Evolutionary conservation across 2,329 filamentous ascomycete species (phyloP).

Genomic region (Aspergillus quadricinctus): DNA sequence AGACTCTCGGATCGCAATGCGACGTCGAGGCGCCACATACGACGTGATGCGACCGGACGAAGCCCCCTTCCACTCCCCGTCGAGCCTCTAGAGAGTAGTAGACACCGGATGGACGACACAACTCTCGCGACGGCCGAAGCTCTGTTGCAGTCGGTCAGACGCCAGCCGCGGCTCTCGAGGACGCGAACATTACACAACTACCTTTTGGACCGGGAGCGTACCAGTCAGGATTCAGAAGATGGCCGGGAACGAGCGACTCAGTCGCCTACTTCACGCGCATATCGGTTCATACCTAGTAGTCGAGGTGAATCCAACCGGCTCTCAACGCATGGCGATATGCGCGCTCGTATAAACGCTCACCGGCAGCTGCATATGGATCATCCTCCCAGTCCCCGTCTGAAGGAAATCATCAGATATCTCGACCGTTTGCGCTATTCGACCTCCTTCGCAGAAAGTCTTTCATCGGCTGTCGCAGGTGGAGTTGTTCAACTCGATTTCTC

Average conservation of each 20-base stretch:
- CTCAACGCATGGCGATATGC: slow-evolving; percentile 31
- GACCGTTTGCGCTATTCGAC: slow-evolving; percentile 53
- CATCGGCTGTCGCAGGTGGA: slow-evolving; percentile 50
- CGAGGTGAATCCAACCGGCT: slow-evolving; percentile 25
- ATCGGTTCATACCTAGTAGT: slow-evolving; percentile 30
- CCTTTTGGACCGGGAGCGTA: slow-evolving; percentile 31
- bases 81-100: slow-evolving; percentile 21
- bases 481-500: slow-evolving; percentile 51
- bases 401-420: slow-evolving; percentile 59
- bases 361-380: slow-evolving; percentile 33
- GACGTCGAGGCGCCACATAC: slow-evolving; percentile 20
- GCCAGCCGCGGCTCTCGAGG: slow-evolving; percentile 36
- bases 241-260: slow-evolving; percentile 13
- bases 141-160: slow-evolving; percentile 38
- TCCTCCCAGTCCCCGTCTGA: slow-evolving; percentile 41
- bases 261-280: slow-evolving; percentile 22
- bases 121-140: slow-evolving; percentile 34
- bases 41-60: slow-evolving; percentile 19
- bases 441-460: slow-evolving; percentile 52
- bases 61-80: slow-evolving; percentile 15
- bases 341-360: slow-evolving; percentile 32
- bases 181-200: slow-evolving; percentile 39
- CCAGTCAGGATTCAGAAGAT: slow-evolving; percentile 22
- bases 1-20: slow-evolving; percentile 22
- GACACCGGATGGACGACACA: slow-evolving; percentile 18